Evolutionary conservation across 2,329 filamentous ascomycete genomes (phyloP).

Genomic region (Ilyonectria sp.): DNA sequence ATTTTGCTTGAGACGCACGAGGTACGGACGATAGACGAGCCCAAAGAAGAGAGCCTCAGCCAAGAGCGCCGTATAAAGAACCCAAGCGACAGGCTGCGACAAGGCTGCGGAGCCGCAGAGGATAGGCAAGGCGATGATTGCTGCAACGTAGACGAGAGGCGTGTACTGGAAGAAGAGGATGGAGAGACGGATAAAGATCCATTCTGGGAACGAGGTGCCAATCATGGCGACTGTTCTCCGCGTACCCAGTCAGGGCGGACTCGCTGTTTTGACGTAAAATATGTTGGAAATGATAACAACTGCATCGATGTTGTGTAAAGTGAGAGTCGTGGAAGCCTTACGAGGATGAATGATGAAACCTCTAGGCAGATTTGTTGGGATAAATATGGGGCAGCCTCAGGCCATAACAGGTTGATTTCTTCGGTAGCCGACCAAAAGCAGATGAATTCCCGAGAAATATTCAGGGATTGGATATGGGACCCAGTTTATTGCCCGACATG

Average conservation of each 20-base stretch:
- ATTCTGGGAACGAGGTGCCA: conserved; percentile 55
- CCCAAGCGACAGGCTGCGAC: conserved; percentile 30
- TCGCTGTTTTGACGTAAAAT: conserved; percentile 4
- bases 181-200: conserved; percentile 61
- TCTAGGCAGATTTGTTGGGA: conserved; percentile 1
- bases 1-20: conserved; percentile 53
- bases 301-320: not conserved
- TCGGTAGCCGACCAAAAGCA: not conserved
- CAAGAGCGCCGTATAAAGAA: conserved; percentile 51
- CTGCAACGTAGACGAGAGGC: conserved; percentile 56
- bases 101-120: conserved; percentile 34
- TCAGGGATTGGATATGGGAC: not conserved
- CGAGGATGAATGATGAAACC: not conserved
- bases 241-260: conserved; percentile 19
- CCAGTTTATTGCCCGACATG: not conserved
- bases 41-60: conserved; percentile 61
- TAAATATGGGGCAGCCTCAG: not conserved
- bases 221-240: conserved; percentile 50
- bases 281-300: not conserved
- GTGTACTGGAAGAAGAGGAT: conserved; percentile 62
- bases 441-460: not conserved
- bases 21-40: conserved; percentile 60
- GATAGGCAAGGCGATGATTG: conserved; percentile 48
- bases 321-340: not conserved
- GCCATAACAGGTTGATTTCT: not conserved